A percentile compares a stretch with the other conserved stretches of the same genome.
phyloP scores from a whole-genome alignment of 78 protist genomes.

The Dictyostelium firmibasis region DNA sequence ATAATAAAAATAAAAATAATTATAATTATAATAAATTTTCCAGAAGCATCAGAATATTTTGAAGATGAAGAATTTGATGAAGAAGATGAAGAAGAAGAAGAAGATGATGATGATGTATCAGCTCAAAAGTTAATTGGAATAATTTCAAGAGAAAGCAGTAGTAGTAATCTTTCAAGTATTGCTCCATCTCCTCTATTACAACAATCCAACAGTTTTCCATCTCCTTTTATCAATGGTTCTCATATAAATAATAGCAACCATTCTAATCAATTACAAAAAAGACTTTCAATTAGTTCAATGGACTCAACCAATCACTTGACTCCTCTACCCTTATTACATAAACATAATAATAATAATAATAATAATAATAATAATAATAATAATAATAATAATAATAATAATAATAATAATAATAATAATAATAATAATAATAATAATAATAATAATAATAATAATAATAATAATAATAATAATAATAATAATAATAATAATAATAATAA shows the following conservation, averaged over 20 bases:
- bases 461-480: no score
- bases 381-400: no score
- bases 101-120: not conserved
- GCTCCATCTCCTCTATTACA: not conserved
- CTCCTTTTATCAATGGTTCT: not conserved
- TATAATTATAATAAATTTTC: no score
- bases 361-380: no score
- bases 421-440: no score
- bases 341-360: no score
- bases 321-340: not conserved
- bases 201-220: not conserved
- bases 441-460: no score
- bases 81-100: not conserved
- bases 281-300: not conserved
- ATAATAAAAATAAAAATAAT: no score
- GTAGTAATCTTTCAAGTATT: not conserved
- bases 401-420: no score
- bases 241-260: not conserved
- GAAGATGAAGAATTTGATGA: not conserved
- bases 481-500: no score
- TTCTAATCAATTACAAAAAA: not conserved
- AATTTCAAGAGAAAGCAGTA: not conserved
- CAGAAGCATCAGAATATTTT: not conserved
- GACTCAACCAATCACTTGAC: not conserved
- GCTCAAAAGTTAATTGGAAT: not conserved